Evolutionary conservation across 2,329 filamentous ascomycete species (phyloP), one percentile per base, ranked within the genome.

Genomic region (Dactylonectria estremocensis): DNA sequence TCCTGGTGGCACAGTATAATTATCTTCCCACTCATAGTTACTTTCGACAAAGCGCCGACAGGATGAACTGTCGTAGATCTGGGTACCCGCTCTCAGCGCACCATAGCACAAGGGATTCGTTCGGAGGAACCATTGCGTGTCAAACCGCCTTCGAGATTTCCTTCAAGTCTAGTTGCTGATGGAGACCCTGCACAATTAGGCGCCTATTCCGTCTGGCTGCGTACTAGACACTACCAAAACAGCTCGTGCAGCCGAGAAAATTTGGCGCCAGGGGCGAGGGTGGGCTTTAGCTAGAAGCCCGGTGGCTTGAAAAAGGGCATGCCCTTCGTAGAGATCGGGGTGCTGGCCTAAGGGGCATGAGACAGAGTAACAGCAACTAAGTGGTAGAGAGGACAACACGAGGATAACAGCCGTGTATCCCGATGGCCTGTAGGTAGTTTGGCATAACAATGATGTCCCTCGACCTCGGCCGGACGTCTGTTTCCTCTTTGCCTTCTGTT

Each of bases 101-200:
- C n/a, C 43, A 22, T 16, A 28, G 31, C 35, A 18, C 6, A 55
- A 22, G 46, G 45, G 43, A 55, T 50, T 53, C 48, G 60, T 24
- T 56, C 55, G 31, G 62, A 71, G 53, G 58, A 58, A 63, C 66
- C 61, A 57, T 57, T 59, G 49, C 48, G 37, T 55, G 40, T 31
- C 48, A 57, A 48, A 45, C 7, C 58, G 57, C 48, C 50, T 49
- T 62, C 14, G 37, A 45, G 55, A 37, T 64, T 57, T 35, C 49
- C 50, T 53, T 13, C 10, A 35, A 53, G n/a, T 35, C 50, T 28
- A 45, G 37, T 64, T 59, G 37, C 45, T 5, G 49, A 59, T 43
- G 43, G 31, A 61, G 43, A 48, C 48, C 52, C 49, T 37, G 50
- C 58, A 62, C 53, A 45, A 52, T 24, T 64, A 49, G 48, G 58